Conservation (phyloP, 2,329 filamentous ascomycete species). For the Penicillium sp. region DNA sequence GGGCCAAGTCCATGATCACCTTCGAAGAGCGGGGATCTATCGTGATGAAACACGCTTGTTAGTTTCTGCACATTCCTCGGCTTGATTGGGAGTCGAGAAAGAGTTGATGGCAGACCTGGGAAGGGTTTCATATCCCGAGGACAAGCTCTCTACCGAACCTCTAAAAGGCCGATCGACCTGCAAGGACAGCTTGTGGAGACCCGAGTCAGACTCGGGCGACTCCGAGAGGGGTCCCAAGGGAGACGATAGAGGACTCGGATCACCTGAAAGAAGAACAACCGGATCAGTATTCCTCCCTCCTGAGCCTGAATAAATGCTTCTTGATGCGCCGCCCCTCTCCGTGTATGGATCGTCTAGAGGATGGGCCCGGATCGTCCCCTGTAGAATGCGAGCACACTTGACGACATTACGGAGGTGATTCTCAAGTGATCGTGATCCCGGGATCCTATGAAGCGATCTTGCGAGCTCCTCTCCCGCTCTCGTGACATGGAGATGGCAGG, state of each 20-base stretch:
- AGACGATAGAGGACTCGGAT: conserved; percentile 37
- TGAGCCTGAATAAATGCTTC: too few relatives aligned
- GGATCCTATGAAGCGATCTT: too few relatives aligned
- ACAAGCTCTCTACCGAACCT: conserved; percentile 70
- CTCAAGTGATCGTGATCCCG: too few relatives aligned
- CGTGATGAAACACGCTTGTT: conserved; percentile 10
- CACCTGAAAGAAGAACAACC: conserved; percentile 22
- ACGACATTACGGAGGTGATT: too few relatives aligned
- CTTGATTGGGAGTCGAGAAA: neutral
- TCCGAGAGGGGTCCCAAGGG: conserved; percentile 32
- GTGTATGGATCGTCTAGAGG: neutral
- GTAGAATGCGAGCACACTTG: too few relatives aligned
- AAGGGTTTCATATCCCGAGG: conserved; percentile 62
- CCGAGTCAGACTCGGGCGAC: conserved; percentile 30
- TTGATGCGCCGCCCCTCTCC: neutral
- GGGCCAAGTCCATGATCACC: conserved; percentile 81
- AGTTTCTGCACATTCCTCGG: neutral
- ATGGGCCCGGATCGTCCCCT: too few relatives aligned
- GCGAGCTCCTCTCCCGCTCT: too few relatives aligned
- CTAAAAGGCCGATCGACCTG: conserved; percentile 57
- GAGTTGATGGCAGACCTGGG: conserved; percentile 56
- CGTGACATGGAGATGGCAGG: too few relatives aligned
- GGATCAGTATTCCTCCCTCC: conserved; percentile 14
- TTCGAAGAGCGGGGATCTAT: conserved; percentile 75
- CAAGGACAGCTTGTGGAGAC: conserved; percentile 44